Evolutionary conservation across 2,329 filamentous ascomycete genomes (phyloP).

Genomic region (Alternaria metachromatica): DNA sequence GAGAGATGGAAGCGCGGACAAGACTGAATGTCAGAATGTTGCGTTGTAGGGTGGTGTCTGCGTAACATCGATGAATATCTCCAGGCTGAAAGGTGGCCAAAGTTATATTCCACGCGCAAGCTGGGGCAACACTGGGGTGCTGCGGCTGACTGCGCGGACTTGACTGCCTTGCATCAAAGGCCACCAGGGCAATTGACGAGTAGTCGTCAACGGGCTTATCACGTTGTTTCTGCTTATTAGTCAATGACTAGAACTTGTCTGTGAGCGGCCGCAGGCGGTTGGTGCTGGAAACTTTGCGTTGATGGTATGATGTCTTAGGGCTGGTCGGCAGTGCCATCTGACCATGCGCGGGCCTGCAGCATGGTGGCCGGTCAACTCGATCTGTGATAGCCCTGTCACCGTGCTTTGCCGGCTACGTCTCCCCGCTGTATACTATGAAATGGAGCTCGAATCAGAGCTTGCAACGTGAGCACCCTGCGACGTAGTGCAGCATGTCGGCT

Average conservation of each 20-base stretch:
- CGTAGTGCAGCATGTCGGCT: slow-evolving; percentile 14
- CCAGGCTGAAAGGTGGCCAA: slow-evolving; percentile 18
- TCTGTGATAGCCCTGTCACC: slow-evolving; percentile 10
- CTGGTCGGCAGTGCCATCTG: slow-evolving; percentile 25
- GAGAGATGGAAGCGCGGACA: slow-evolving; percentile 2
- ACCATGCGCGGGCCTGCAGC: slow-evolving; percentile 19
- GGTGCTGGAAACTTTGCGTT: slow-evolving; percentile 10
- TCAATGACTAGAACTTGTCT: slow-evolving; percentile 15
- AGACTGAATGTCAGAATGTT: slow-evolving; percentile 1
- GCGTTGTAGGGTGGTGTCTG: slow-evolving; percentile 6
- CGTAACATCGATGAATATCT: background rate
- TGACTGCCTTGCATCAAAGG: slow-evolving; percentile 16
- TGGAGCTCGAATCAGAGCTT: slow-evolving; percentile 20
- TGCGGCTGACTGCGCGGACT: slow-evolving; percentile 20
- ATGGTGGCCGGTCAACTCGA: slow-evolving; percentile 22
- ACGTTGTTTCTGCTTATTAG: slow-evolving; percentile 27
- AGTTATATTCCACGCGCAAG: slow-evolving; percentile 20
- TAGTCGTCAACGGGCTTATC: slow-evolving; percentile 21
- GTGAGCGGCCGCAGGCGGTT: slow-evolving; percentile 22
- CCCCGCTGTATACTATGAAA: slow-evolving; percentile 9
- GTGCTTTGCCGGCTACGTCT: slow-evolving; percentile 9
- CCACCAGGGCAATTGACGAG: slow-evolving; percentile 25
- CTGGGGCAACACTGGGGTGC: slow-evolving; percentile 11
- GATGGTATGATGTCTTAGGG: slow-evolving; percentile 14
- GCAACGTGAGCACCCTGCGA: slow-evolving; percentile 11